Conservation (phyloP, 2,329 filamentous ascomycete species). For the Aspergillus texensis region DNA sequence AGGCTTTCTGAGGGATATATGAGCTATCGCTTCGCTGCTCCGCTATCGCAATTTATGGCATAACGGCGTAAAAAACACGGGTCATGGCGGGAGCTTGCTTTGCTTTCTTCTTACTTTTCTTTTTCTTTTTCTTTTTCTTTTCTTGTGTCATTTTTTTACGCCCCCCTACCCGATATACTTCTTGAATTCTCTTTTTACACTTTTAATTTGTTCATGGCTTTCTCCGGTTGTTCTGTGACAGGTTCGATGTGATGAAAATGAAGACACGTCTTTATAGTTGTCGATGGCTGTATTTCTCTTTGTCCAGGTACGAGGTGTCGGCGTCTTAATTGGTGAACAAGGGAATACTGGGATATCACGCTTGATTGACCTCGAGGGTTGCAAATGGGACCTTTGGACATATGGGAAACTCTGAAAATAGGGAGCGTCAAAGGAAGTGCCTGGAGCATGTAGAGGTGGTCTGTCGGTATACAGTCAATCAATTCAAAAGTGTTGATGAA, state of each 20-base stretch:
- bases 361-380: constrained; percentile 23
- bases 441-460: constrained; percentile 20
- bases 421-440: constrained; percentile 20
- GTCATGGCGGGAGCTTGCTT: constrained; percentile 25
- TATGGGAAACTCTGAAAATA: constrained; percentile 25
- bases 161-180: constrained; percentile 13
- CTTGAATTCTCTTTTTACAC: constrained; percentile 13
- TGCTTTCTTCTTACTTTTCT: constrained; percentile 18
- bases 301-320: constrained; percentile 27
- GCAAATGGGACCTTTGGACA: constrained; percentile 28
- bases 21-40: constrained; percentile 26
- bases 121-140: constrained; percentile 20
- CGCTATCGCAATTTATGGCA: constrained; percentile 31
- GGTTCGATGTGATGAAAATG: constrained; percentile 27
- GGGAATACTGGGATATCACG: constrained; percentile 21
- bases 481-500: constrained; percentile 17
- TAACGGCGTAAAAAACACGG: constrained; percentile 36
- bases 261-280: constrained; percentile 26
- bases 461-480: constrained; percentile 26
- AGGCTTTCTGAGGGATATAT: constrained; percentile 37
- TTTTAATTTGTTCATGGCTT: constrained; percentile 22
- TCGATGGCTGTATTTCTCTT: constrained; percentile 24
- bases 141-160: constrained; percentile 17
- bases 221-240: constrained; percentile 24
- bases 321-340: constrained; percentile 27